Conservation (phyloP, 108 stramenopile species). For the Pseudonitzschia pungens region DNA sequence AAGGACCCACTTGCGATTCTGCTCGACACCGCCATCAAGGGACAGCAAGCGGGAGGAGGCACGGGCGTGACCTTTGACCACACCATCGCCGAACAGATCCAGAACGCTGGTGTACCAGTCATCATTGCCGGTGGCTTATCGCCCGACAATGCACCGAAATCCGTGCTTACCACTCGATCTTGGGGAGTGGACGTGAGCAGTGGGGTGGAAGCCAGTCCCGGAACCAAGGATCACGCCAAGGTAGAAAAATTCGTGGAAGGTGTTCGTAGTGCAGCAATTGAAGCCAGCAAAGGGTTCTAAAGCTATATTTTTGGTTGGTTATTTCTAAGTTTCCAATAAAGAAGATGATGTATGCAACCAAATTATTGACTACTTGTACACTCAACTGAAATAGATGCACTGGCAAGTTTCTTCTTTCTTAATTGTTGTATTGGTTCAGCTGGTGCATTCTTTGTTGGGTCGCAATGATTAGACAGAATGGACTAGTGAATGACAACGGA, state of each 20-base stretch:
- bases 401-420: no score
- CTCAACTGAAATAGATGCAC: no score
- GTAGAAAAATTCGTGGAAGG: conserved; percentile 74
- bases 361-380: no score
- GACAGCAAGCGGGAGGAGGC: conserved; percentile 81
- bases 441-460: no score
- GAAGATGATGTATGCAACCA: not conserved
- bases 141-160: conserved; percentile 83
- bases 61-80: conserved; percentile 95
- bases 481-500: no score
- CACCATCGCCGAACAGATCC: conserved; percentile 80
- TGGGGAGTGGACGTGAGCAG: conserved; percentile 96
- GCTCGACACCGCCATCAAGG: conserved; percentile 93
- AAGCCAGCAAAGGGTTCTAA: conserved; percentile 86
- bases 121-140: conserved; percentile 95
- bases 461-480: no score
- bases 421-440: no score
- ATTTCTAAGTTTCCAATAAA: no score
- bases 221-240: conserved; percentile 85
- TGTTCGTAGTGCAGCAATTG: conserved; percentile 70
- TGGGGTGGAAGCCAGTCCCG: conserved; percentile 89
- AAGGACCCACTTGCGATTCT: conserved; percentile 84
- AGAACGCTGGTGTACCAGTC: conserved; percentile 89
- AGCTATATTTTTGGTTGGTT: not conserved
- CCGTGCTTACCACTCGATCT: conserved; percentile 66